Evolutionary conservation across 1,284 basidiomycete genomes (phyloP), one percentile per base, ranked within the genome.

Genomic region (Cutaneotrichosporon sp.): DNA sequence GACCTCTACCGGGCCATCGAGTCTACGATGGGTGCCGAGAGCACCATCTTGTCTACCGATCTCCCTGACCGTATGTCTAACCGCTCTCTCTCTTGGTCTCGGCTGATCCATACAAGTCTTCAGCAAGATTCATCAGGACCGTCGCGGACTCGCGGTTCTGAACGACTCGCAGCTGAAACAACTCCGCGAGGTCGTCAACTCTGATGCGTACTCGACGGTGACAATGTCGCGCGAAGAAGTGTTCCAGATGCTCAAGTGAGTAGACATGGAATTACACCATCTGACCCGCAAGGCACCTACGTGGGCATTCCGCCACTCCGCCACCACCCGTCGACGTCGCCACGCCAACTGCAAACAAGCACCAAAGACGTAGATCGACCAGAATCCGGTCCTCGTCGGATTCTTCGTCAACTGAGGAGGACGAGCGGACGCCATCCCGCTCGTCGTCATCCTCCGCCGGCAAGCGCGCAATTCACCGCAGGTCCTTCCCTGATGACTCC

Each of bases 341-440:
- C n/a, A 53, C 51, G 26, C 51, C 51, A 10, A 53, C 51, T 31
- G 18, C 51, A 9, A 31, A 16, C 30, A 31, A 26, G 36, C 66
- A 64, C 31, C 56, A 58, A 7, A 72, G 76, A 2, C 69, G 73
- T 7, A 63, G 68, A 21, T 78, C 76, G 8, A 74, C 76, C 55
- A 71, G 78, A 8, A 71, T 80, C 50, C 70, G 72, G 9, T 76
- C 77, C 6, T 73, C 75, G 5, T 77, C 75, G 0, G 78, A 78
- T 58, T 71, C 72, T 6, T 76, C 75, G 26, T 70, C 72, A 16
- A 69, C 69, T 5, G 75, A 72, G 10, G 69, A 70, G 1, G 69
- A 70, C 7, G 74, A 74, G 22, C 32, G 46, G 21, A 58, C 57
- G 47, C 46, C 42, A 14, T 49, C 46, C 16, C 57, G 42, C 31